Evolutionary conservation across 2,329 filamentous ascomycete species (phyloP).

Genomic region (Neocucurbitaria cava): DNA sequence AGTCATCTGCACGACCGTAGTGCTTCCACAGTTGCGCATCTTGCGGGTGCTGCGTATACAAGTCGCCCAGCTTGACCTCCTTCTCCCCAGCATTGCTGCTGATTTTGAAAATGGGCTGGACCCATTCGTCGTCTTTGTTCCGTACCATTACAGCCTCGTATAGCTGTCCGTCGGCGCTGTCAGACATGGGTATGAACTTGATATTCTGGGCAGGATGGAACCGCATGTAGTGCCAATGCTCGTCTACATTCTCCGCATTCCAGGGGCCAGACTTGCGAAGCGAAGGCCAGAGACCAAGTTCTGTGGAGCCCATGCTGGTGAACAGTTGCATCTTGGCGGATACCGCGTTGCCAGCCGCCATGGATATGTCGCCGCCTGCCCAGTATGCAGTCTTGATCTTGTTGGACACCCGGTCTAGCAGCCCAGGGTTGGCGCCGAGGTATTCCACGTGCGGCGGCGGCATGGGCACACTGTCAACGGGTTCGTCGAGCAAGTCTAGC

Average conservation of each 20-base stretch:
- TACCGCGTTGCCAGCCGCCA: constrained; percentile 6
- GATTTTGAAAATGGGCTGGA: constrained; percentile 29
- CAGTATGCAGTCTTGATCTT: constrained; percentile 5
- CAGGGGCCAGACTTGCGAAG: neutral
- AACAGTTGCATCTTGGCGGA: constrained; percentile 4
- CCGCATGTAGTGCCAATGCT: constrained; percentile 13
- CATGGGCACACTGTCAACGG: constrained; percentile 1
- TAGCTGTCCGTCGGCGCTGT: constrained; percentile 1
- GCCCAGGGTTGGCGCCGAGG: constrained; percentile 4
- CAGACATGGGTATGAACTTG: constrained; percentile 3
- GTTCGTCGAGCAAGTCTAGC: neutral
- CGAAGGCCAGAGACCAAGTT: constrained; percentile 13
- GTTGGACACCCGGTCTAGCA: constrained; percentile 1
- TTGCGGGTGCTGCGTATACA: constrained; percentile 20
- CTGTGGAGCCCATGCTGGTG: constrained; percentile 12
- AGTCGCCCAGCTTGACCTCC: constrained; percentile 24
- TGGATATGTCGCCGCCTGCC: constrained; percentile 15
- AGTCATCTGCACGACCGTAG: constrained; percentile 29
- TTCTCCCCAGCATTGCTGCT: constrained; percentile 12
- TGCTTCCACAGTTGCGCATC: constrained; percentile 19
- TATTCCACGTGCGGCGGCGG: constrained; percentile 11
- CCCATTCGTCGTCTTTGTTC: constrained; percentile 11
- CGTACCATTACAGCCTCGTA: constrained; percentile 23
- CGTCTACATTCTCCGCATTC: neutral
- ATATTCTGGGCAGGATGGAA: constrained; percentile 20